phyloP scores from a whole-genome alignment of 2,329 filamentous ascomycete genomes.

The Alternaria sp. region DNA sequence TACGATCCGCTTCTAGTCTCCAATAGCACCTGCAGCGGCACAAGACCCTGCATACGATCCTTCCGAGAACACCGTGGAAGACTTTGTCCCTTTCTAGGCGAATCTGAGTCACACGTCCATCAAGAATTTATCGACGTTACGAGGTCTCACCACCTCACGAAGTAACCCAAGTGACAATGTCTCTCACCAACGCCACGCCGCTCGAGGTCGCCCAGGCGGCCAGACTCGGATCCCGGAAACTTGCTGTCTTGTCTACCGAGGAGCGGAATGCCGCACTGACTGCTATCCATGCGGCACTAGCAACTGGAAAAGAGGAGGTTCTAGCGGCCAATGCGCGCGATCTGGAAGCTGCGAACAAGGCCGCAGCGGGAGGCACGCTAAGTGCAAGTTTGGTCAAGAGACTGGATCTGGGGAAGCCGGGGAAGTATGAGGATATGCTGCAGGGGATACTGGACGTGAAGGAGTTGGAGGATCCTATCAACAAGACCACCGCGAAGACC shows the following conservation, averaged over 20 bases:
- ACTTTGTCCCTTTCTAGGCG: background rate
- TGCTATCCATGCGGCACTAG: slow-evolving; percentile 79
- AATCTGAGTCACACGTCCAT: background rate
- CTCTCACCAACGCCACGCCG: slow-evolving; percentile 84
- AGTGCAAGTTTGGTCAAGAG: slow-evolving; percentile 85
- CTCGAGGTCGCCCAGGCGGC: slow-evolving; percentile 78
- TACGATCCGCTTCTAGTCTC: slow-evolving; percentile 6
- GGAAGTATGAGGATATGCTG: slow-evolving; percentile 98
- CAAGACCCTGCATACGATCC: slow-evolving; percentile 11
- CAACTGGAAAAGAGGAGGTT: slow-evolving; percentile 73
- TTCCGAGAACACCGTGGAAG: background rate
- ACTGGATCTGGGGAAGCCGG: slow-evolving; percentile 81
- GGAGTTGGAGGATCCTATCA: slow-evolving; percentile 84
- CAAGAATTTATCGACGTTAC: background rate
- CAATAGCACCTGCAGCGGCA: slow-evolving; percentile 23
- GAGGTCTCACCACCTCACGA: slow-evolving; percentile 14
- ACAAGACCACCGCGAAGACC: slow-evolving; percentile 82
- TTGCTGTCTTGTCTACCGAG: slow-evolving; percentile 77
- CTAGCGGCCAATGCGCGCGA: slow-evolving; percentile 87
- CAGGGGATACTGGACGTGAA: slow-evolving; percentile 91
- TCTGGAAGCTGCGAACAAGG: slow-evolving; percentile 74
- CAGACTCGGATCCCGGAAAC: slow-evolving; percentile 78
- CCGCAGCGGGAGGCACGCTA: slow-evolving; percentile 76
- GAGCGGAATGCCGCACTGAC: slow-evolving; percentile 86
- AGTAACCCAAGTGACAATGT: slow-evolving; percentile 61